A percentile compares a stretch with the other conserved stretches of the same genome.
These are phyloP conservation scores for Inonotus hispidus DNA, from an alignment of 1,284 basidiomycete genomes.

Conservation along the genomic window DNA sequence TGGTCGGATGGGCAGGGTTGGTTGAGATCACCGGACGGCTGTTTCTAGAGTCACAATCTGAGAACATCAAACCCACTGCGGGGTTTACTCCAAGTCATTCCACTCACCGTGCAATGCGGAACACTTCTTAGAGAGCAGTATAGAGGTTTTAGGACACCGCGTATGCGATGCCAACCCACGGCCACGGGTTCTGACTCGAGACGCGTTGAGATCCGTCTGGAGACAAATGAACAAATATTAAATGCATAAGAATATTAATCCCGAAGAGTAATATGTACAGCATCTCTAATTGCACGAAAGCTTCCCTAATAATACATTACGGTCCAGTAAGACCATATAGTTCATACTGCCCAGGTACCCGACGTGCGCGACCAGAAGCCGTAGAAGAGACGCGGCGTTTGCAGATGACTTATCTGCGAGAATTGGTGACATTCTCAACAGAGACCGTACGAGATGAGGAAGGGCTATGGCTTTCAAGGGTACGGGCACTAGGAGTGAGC, in stretches of 20 bases:
- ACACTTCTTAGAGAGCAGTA: slow-evolving; percentile 52
- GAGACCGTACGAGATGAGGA: slow-evolving; percentile 13
- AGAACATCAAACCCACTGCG: slow-evolving; percentile 61
- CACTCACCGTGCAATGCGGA: slow-evolving; percentile 36
- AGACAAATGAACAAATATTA: slow-evolving; percentile 14
- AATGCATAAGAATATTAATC: not conserved
- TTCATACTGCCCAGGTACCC: slow-evolving; percentile 25
- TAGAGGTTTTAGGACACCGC: slow-evolving; percentile 75
- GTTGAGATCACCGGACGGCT: too few relatives aligned
- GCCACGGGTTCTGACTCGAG: slow-evolving; percentile 74
- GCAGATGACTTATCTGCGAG: not conserved
- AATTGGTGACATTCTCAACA: slow-evolving; percentile 1
- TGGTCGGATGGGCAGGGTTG: too few relatives aligned
- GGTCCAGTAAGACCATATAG: not conserved
- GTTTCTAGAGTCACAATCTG: slow-evolving; percentile 68
- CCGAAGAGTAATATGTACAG: slow-evolving; percentile 41
- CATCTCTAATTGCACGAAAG: slow-evolving; percentile 81
- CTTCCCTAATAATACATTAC: slow-evolving; percentile 44
- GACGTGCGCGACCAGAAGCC: slow-evolving; percentile 28
- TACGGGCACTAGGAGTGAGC: not conserved
- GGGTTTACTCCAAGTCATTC: slow-evolving; percentile 52
- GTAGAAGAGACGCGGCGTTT: slow-evolving; percentile 21
- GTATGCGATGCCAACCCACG: slow-evolving; percentile 74
- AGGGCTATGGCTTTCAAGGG: not conserved
- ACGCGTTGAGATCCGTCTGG: slow-evolving; percentile 64